A percentile compares a stretch with the other conserved stretches of the same genome.
These are phyloP conservation scores for Pichia sp. DNA, from an alignment of 1,139 yeast species.

Conservation along the genomic window DNA sequence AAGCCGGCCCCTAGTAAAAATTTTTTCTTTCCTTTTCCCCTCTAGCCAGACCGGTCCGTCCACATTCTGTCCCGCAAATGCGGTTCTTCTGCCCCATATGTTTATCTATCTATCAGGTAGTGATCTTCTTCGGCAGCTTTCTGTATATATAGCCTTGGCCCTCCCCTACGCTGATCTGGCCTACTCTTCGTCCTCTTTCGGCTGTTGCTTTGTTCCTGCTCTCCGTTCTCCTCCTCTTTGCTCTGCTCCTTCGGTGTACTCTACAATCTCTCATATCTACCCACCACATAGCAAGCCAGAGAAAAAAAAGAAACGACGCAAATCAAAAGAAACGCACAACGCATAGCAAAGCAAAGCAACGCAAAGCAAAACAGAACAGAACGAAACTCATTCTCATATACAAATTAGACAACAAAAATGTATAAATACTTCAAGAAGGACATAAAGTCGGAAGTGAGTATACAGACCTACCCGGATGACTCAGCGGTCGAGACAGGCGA, in stretches of 20 bases:
- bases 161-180: background rate
- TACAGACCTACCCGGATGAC: background rate
- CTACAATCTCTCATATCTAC: background rate
- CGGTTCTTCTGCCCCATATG: background rate
- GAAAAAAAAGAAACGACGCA: background rate
- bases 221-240: background rate
- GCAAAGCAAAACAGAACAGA: background rate
- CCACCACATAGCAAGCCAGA: background rate
- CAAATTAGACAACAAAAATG: background rate
- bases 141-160: background rate
- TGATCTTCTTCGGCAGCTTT: background rate
- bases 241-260: background rate
- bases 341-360: background rate
- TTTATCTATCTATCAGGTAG: background rate
- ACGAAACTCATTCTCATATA: background rate
- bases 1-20: background rate
- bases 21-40: background rate
- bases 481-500: background rate
- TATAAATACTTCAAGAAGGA: background rate
- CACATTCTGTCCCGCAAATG: background rate
- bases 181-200: background rate
- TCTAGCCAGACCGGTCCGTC: background rate
- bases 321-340: background rate
- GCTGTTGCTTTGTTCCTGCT: background rate
- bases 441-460: background rate